A percentile compares a stretch with the other conserved stretches of the same genome.
These are phyloP conservation scores for Plantago coronopus DNA, from an alignment of 305 asterid species.

Conservation along the genomic window DNA sequence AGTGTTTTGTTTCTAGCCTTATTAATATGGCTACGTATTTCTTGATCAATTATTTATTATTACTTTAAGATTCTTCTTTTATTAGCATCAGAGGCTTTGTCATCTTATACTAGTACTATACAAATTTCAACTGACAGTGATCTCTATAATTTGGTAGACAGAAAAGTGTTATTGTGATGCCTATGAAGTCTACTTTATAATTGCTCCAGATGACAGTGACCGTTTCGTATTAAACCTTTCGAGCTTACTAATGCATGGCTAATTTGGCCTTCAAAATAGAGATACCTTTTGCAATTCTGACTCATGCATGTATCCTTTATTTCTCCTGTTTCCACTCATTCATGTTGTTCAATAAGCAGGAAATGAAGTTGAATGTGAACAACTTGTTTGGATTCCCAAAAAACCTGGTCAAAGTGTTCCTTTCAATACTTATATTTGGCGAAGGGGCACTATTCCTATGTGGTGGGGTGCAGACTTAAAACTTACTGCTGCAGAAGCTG, in stretches of 20 bases:
- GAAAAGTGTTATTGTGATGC: not conserved
- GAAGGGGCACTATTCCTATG: constrained; percentile 97
- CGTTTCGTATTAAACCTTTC: constrained; percentile 2
- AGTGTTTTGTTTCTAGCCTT: not conserved
- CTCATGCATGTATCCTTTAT: constrained; percentile 9
- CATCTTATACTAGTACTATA: no score
- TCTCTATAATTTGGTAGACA: not conserved
- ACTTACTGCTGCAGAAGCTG: constrained; percentile 98
- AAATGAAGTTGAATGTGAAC: constrained; percentile 99
- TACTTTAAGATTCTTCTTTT: no score
- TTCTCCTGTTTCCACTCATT: constrained; percentile 13
- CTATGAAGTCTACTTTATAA: not conserved
- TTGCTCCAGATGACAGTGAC: constrained; percentile 5
- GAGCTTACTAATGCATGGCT: constrained; percentile 3
- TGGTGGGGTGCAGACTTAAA: constrained; percentile 99
- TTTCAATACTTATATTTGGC: constrained; percentile 87
- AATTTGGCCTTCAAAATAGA: constrained; percentile 17
- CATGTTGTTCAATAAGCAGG: constrained; percentile 53
- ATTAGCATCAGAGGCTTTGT: not conserved
- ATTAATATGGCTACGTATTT: not conserved
- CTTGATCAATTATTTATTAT: no score
- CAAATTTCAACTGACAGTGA: no score
- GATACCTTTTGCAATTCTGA: constrained; percentile 16
- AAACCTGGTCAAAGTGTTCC: constrained; percentile 77
- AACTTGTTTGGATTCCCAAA: constrained; percentile 91